These are phyloP conservation scores for Gymnopus androsaceus DNA, from an alignment of 1,284 basidiomycete genomes.

Conservation along the genomic window DNA sequence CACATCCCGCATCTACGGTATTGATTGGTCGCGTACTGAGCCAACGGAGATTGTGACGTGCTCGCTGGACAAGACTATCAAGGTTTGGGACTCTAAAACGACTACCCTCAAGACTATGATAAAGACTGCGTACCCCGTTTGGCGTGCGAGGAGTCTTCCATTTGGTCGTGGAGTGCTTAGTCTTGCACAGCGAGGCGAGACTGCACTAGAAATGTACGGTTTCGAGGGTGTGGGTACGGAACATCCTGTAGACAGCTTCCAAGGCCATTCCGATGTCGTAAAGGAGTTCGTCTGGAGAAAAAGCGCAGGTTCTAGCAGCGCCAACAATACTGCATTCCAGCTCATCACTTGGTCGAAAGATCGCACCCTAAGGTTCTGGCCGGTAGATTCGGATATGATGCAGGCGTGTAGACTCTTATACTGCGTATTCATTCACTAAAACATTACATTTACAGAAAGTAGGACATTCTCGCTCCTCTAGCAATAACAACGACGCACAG, in stretches of 20 bases:
- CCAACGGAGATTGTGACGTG: constrained; percentile 87
- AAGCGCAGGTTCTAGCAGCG: too few species aligned
- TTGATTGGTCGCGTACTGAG: constrained; percentile 85
- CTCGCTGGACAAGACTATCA: constrained; percentile 90
- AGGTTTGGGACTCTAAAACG: constrained; percentile 70
- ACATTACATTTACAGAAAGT: constrained; percentile 39
- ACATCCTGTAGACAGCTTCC: constrained; percentile 73
- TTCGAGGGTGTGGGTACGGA: constrained; percentile 21
- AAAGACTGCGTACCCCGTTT: constrained; percentile 85
- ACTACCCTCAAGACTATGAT: constrained; percentile 49
- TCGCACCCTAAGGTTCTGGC: constrained; percentile 90
- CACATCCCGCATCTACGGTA: constrained; percentile 88
- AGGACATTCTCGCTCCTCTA: constrained; percentile 36
- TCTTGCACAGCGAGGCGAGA: constrained; percentile 88
- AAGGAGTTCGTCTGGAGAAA: constrained; percentile 98
- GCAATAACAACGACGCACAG: constrained; percentile 1
- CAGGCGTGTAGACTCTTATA: constrained; percentile 41
- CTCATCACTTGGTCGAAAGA: constrained; percentile 98
- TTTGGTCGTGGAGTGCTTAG: constrained; percentile 91
- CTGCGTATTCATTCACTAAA: constrained; percentile 1
- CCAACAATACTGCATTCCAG: constrained; percentile 79
- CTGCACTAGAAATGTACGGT: constrained; percentile 84
- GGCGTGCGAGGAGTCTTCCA: constrained; percentile 90
- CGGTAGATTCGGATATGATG: constrained; percentile 73
- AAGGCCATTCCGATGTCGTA: constrained; percentile 90